phyloP scores from a whole-genome alignment of 495 filamentous ascomycete genomes.

The Viridothelium virens region DNA sequence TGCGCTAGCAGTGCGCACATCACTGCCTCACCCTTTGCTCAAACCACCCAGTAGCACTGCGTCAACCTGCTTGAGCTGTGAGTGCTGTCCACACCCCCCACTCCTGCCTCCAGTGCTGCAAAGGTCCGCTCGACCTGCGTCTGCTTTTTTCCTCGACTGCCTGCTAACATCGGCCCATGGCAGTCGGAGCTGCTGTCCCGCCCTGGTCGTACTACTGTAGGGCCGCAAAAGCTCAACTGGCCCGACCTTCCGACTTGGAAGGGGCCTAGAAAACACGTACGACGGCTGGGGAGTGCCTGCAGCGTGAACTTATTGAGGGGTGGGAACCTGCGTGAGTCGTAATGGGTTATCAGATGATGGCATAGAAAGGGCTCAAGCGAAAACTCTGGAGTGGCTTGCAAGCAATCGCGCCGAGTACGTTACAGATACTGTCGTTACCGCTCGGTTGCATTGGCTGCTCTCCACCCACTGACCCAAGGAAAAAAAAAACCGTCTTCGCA shows the following conservation, averaged over 20 bases:
- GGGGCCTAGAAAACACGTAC: not conserved
- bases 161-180: constrained; percentile 8
- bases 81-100: constrained; percentile 7
- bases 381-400: not conserved
- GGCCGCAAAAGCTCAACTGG: not conserved
- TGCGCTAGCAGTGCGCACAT: constrained; percentile 1
- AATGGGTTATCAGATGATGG: constrained; percentile 10
- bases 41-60: constrained; percentile 1
- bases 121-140: not conserved
- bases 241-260: not conserved
- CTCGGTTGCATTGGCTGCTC: constrained; percentile 7
- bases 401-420: constrained; percentile 4
- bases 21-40: constrained; percentile 9
- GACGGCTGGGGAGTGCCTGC: constrained; percentile 6
- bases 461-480: not conserved
- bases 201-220: constrained; percentile 6
- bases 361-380: not conserved
- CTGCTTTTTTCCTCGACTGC: not conserved
- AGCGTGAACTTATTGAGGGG: not conserved
- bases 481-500: not conserved
- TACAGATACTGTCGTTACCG: constrained; percentile 11
- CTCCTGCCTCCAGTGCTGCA: constrained; percentile 1
- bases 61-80: constrained; percentile 4
- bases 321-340: constrained; percentile 7
- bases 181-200: constrained; percentile 1